Conservation (phyloP, 23 red algal genomes). For the Gracilaria domingensis region DNA sequence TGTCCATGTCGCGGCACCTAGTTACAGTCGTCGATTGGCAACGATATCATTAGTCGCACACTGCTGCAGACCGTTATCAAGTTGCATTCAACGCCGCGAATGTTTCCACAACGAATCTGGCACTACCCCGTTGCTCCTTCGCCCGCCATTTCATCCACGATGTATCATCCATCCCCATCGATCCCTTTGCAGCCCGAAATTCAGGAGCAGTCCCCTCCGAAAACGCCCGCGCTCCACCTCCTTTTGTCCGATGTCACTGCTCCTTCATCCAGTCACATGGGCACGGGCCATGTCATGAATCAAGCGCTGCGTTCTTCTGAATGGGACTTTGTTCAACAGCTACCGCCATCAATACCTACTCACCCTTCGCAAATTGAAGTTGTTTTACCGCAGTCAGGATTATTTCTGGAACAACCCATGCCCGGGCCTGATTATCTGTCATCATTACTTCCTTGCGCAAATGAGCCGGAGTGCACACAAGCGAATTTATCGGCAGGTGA, state of each 20-base stretch:
- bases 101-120: neutral
- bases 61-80: neutral
- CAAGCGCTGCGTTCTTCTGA: neutral
- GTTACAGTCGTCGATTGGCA: neutral
- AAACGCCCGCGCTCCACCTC: slow-evolving; percentile 1
- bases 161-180: slow-evolving; percentile 9
- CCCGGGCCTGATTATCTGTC: neutral
- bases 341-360: neutral
- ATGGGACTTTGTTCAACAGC: neutral
- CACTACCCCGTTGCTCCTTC: neutral
- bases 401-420: neutral
- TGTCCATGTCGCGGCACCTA: neutral
- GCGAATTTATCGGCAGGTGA: neutral
- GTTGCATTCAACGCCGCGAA: neutral
- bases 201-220: neutral
- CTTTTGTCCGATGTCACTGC: slow-evolving; percentile 10
- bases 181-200: neutral
- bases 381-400: neutral
- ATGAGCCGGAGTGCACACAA: neutral
- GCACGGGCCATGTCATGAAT: neutral
- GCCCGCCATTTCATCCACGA: neutral
- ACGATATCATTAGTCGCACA: neutral
- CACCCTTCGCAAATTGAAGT: neutral
- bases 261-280: neutral
- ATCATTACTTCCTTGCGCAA: neutral